Percentiles rank a stretch among this genome's conserved stretches.
These are phyloP conservation scores for Diaporthe velutina DNA, from an alignment of 2,329 filamentous ascomycete species.

Conservation along the genomic window DNA sequence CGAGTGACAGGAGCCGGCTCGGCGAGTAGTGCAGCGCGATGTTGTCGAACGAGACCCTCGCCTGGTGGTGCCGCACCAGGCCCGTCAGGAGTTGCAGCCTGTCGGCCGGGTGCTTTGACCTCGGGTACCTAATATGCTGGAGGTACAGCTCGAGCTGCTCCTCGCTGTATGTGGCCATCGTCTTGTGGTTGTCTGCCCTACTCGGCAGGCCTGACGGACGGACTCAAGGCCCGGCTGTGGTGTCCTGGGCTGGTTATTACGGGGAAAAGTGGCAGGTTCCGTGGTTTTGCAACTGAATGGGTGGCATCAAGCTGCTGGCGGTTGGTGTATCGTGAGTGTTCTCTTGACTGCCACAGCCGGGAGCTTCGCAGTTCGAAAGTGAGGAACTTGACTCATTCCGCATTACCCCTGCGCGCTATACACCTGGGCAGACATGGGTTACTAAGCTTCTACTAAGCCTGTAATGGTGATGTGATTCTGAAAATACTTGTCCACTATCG, in stretches of 20 bases:
- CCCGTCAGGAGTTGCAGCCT: slow-evolving; percentile 48
- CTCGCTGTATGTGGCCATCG: slow-evolving; percentile 41
- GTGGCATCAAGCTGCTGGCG: not conserved
- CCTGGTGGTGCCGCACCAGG: slow-evolving; percentile 57
- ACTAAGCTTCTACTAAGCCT: slow-evolving; percentile 15
- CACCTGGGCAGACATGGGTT: not conserved
- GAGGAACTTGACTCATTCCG: not conserved
- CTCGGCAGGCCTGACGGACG: too few species aligned
- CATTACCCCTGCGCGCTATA: not conserved
- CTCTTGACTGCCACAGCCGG: not conserved
- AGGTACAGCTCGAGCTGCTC: slow-evolving; percentile 50
- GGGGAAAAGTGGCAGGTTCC: not conserved
- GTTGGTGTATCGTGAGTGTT: not conserved
- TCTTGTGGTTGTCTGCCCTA: not conserved
- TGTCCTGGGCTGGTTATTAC: not conserved
- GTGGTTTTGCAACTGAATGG: not conserved
- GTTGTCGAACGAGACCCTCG: slow-evolving; percentile 67
- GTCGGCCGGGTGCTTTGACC: slow-evolving; percentile 41
- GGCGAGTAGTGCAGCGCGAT: slow-evolving; percentile 63
- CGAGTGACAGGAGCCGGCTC: slow-evolving; percentile 46
- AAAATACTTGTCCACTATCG: not conserved
- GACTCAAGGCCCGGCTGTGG: not conserved
- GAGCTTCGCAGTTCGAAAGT: not conserved
- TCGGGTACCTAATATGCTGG: slow-evolving; percentile 46
- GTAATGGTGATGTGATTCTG: not conserved